Conservation (phyloP, 1,139 yeast genomes). For the Blastobotrys buckinghamii region DNA sequence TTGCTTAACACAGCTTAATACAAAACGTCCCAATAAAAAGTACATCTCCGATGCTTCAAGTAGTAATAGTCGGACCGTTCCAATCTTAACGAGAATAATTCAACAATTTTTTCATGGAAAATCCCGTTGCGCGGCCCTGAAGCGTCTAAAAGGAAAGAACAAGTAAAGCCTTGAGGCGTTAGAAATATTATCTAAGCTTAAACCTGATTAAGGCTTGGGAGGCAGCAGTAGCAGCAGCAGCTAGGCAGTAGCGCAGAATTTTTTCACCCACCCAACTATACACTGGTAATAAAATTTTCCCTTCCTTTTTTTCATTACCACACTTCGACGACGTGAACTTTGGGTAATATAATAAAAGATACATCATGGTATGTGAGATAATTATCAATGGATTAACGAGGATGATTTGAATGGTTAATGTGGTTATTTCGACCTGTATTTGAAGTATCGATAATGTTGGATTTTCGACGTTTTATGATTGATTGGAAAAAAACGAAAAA, state of each 20-base stretch:
- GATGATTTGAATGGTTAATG: not conserved
- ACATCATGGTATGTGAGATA: slow-evolving; percentile 7
- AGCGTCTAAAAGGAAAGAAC: no score
- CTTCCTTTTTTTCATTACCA: not conserved
- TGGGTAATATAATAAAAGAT: not conserved
- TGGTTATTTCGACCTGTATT: not conserved
- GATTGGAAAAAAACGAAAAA: not conserved
- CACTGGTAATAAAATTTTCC: slow-evolving; percentile 1
- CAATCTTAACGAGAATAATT: no score
- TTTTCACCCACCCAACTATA: not conserved
- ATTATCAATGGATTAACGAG: not conserved
- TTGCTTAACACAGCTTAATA: no score
- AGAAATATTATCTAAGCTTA: not conserved
- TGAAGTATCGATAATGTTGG: not conserved
- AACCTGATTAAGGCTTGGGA: no score
- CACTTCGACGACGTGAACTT: slow-evolving; percentile 4
- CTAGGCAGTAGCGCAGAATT: no score
- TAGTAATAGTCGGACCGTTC: no score
- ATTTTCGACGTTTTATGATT: not conserved
- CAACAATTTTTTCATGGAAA: no score
- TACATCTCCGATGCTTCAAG: no score
- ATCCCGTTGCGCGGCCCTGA: no score
- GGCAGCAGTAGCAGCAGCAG: not conserved
- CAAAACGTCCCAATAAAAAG: no score
- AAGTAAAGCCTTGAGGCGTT: no score